A percentile compares a stretch with the other conserved stretches of the same genome.
phyloP scores from a whole-genome alignment of 495 filamentous ascomycete genomes.

The Penicillium roqueforti region DNA sequence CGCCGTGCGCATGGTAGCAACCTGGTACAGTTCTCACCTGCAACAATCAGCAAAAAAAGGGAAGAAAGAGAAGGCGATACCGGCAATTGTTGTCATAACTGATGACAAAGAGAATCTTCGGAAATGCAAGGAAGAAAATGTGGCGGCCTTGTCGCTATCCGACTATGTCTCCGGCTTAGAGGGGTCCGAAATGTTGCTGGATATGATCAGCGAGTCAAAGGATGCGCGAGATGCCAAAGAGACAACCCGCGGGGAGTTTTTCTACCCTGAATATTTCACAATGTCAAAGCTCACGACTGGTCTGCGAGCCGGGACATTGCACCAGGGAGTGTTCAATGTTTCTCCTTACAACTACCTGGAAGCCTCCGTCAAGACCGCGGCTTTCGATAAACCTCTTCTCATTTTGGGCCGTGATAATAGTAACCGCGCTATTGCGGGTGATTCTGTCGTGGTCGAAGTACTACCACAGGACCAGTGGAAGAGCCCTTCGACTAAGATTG shows the following conservation, averaged over 20 bases:
- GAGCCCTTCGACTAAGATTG: slow-evolving; percentile 85
- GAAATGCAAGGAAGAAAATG: slow-evolving; percentile 73
- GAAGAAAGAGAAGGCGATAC: slow-evolving; percentile 56
- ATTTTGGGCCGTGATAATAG: slow-evolving; percentile 94
- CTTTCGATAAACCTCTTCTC: slow-evolving; percentile 83
- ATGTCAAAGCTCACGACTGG: slow-evolving; percentile 96
- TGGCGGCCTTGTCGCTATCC: slow-evolving; percentile 60
- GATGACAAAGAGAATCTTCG: slow-evolving; percentile 84
- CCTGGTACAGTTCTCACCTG: slow-evolving; percentile 86
- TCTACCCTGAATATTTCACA: slow-evolving; percentile 82
- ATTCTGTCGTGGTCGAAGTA: slow-evolving; percentile 87
- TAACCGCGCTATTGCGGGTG: slow-evolving; percentile 87
- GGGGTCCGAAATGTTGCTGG: slow-evolving; percentile 78
- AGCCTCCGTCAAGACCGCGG: slow-evolving; percentile 80
- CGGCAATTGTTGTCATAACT: slow-evolving; percentile 85
- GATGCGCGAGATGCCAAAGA: slow-evolving; percentile 62
- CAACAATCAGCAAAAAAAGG: slow-evolving; percentile 50
- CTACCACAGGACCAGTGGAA: slow-evolving; percentile 96
- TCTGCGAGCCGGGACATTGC: slow-evolving; percentile 75
- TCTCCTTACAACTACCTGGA: slow-evolving; percentile 98
- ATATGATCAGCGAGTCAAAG: slow-evolving; percentile 82
- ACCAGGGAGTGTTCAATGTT: slow-evolving; percentile 93
- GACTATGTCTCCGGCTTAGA: slow-evolving; percentile 82
- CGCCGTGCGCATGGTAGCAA: slow-evolving; percentile 78
- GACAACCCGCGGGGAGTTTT: slow-evolving; percentile 54